Evolutionary conservation across 2,329 filamentous ascomycete genomes (phyloP), one percentile per base, ranked within the genome.

Genomic region (Aspergillus arachidicola): DNA sequence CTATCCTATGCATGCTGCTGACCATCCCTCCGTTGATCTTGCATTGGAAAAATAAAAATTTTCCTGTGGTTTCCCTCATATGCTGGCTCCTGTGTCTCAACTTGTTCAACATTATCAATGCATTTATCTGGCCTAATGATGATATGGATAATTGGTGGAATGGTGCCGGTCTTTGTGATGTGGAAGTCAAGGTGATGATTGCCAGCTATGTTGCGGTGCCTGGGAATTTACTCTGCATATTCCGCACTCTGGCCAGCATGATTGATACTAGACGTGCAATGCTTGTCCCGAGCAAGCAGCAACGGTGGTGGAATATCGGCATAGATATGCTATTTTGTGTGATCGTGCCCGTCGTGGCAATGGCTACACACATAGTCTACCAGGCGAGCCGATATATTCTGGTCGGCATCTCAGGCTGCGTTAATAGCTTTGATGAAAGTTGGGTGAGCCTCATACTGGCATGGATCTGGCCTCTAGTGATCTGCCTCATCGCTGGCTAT

Each of bases 91-190:
- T 84, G 28, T 62, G 87, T n/a, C 73, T 83, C 62, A 89, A 89
- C 69, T 61, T 88, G 59, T 81, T 85, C 72, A 85, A 82, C 66
- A 81, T 87, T 65, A 75, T 87, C 79, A 91, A 91, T 70, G 80
- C 87, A 1, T 73, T 89, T 57, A 83, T 91, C 64, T 92, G 89
- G 89, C 83, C 84, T 0, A 84, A 80, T 9, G 86, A 89, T 66
- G 78, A 89, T 66, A 69, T 84, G 14, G 43, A 70, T 0, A 73
- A 77, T 6, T 87, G 85, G 83, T 91, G 83, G 82, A 75, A 83
- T 62, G 89, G 89, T 5, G 71, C 73, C 6, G 83, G 82, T 2
- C 83, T 89, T 62, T 92, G 89, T 75, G 89, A 92, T 72, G 77
- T 91, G 56, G 82, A 90, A 68, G 80, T 84, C 59, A 87, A 88